Evolutionary conservation across 2,329 filamentous ascomycete species (phyloP), one percentile per base, ranked within the genome.

Genomic region (Epicoccum sorghinum): DNA sequence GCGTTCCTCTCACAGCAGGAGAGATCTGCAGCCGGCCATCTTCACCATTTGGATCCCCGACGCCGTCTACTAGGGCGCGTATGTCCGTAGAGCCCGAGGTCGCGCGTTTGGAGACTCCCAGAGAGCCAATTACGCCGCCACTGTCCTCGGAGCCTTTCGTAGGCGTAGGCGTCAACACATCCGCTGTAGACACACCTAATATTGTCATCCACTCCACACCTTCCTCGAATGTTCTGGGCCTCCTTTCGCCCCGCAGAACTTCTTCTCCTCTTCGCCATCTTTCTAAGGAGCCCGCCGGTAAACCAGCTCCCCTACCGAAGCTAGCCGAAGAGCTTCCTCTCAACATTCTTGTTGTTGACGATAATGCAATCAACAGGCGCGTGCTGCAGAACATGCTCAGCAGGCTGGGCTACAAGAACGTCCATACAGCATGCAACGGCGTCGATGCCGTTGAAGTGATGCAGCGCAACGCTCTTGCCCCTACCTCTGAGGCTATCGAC

Each of bases 281-380:
- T 18, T 70, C 60, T 57, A 70, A 65, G 40, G 61, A 67, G 37
- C 56, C 62, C 14, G 66, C 58, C 58, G 67, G 64, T 41, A 58
- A 67, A 40, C 58, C 65, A 33, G 47, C 40, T 12, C 18, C 52
- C n/a, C 46, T 54, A 18, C 42, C 60, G 8, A 44, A 62, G 3
- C 80, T 84, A 60, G 86, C 89, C 64, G 80, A 81, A 39, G 78
- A 82, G 12, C 78, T 89, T 4, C 88, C 88, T 1, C 78, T 90
- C 7, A 87, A 82, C 8, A 86, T 90, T 59, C 79, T 90, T 3
- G 84, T 90, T 1, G 88, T 86, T 4, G 88, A 90, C 74, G 88
- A 90, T 72, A 90, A 90, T 71, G 83, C 83, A 58, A 88, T 90
- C 72, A 89, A 90, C 65, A 83, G 88, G 49, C 85, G 83, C 40